phyloP scores from a whole-genome alignment of 495 filamentous ascomycete genomes.

The Mycothermus thermophilus region DNA sequence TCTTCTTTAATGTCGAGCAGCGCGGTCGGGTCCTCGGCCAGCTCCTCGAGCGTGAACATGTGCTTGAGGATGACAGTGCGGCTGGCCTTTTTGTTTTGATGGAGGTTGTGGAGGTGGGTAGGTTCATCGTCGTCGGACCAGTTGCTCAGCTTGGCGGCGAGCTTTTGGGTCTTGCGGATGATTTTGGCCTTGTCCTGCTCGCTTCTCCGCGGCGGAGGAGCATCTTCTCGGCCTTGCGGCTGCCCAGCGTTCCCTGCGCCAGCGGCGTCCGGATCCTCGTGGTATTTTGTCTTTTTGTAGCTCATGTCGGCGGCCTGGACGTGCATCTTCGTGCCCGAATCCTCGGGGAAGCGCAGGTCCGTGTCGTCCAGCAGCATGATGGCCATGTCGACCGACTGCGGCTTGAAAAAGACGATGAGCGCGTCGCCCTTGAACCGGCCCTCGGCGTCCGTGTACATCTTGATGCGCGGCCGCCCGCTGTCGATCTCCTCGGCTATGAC shows the following conservation, averaged over 20 bases:
- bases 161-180: conserved; percentile 72
- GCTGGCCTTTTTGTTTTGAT: conserved; percentile 40
- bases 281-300: conserved; percentile 58
- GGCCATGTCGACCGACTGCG: conserved; percentile 77
- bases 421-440: conserved; percentile 89
- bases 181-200: conserved; percentile 70
- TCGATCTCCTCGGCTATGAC: conserved; percentile 93
- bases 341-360: conserved; percentile 53
- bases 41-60: conserved; percentile 83
- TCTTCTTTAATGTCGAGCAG: conserved; percentile 89
- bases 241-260: background rate
- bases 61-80: conserved; percentile 80
- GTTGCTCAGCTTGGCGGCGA: conserved; percentile 80
- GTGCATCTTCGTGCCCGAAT: conserved; percentile 45
- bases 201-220: background rate
- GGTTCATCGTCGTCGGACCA: conserved; percentile 84
- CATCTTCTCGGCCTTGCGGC: background rate
- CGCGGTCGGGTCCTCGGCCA: conserved; percentile 72
- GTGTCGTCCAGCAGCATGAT: conserved; percentile 87
- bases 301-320: conserved; percentile 76
- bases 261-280: conserved; percentile 25
- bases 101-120: conserved; percentile 6
- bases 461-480: conserved; percentile 69
- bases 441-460: conserved; percentile 72
- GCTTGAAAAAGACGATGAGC: conserved; percentile 84